Base-by-base conservation (phyloP, 768 basidiomycete genomes). In the Xerocomellus chrysenteron region DNA sequence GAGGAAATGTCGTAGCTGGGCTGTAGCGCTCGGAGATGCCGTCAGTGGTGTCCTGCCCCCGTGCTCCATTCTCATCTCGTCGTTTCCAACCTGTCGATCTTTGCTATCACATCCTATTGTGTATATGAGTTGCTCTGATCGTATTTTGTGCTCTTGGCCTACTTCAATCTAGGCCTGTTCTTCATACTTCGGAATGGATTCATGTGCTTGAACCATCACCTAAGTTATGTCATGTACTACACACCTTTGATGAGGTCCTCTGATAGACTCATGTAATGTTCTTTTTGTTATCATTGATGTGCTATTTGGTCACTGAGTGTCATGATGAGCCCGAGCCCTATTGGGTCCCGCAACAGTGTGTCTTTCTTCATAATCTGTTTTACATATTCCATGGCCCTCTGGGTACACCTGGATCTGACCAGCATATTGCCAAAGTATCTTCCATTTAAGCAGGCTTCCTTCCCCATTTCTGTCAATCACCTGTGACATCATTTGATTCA, bases 1-100 rank as follows among this genome's bases (percentile, higher is more conserved):
- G 89, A 90, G 47, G 68, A 70, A 50, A 87, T 87, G 85, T 76
- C 81, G 68, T 87, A 75, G 78, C 44, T 33, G 39, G n/a, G 28
- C 17, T 11, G 46, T 26, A 36, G 13, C 4, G 24, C 24, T 41
- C 10, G 36, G 12, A 13, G 35, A 44, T 36, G 30, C 6, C 5
- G 8, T 37, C 26, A 2, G n/a, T 11, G 39, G 28, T 7, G 5
- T 9, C 11, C 17, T 37, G 32, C 8, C 21, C 21, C 41, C 5
- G 5, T 5, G 12, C 26, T 8, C 7, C 16, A 7, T 40, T 56
- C 12, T n/a, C 10, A 12, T 36, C 10, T 1, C n/a, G 5, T 26
- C 11, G 1, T 41, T 42, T 46, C n/a, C 5, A 36, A 47, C 36
- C 14, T 24, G 21, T 32, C 10, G 39, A 37, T 28, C 28, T 36